Conservation (phyloP, 83 land plant genomes). For the Diphasiastrum complanatum region DNA sequence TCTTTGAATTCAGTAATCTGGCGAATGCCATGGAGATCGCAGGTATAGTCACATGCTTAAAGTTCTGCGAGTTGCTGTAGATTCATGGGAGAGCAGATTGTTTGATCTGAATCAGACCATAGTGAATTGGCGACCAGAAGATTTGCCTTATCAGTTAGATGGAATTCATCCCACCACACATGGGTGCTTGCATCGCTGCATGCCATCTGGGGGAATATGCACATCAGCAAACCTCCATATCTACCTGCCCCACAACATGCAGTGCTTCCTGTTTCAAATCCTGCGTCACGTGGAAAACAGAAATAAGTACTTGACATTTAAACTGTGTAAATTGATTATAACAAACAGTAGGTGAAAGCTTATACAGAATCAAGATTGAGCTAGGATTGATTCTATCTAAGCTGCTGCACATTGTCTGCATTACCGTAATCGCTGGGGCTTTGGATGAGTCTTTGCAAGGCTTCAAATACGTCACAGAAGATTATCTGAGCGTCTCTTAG, state of each 20-base stretch:
- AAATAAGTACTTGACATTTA: too few species aligned
- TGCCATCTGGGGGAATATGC: conserved; percentile 53
- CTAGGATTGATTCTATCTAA: too few species aligned
- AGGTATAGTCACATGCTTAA: too few species aligned
- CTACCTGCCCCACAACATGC: conserved; percentile 82
- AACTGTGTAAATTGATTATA: neutral
- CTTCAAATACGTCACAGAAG: conserved; percentile 61
- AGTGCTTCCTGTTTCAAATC: conserved; percentile 42
- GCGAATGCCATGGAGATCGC: too few species aligned
- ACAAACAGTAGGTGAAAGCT: neutral
- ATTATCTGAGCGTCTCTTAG: conserved; percentile 40
- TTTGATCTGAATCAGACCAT: too few species aligned
- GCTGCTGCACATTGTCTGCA: too few species aligned
- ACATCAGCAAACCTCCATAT: conserved; percentile 58
- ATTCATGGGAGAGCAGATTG: too few species aligned
- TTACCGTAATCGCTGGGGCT: conserved; percentile 47
- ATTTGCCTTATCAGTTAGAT: conserved; percentile 67
- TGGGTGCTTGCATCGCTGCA: conserved; percentile 48
- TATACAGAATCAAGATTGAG: neutral
- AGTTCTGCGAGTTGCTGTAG: too few species aligned
- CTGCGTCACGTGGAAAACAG: conserved; percentile 32
- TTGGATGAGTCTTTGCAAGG: conserved; percentile 46
- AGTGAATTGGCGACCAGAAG: conserved; percentile 48
- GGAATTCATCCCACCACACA: conserved; percentile 87
- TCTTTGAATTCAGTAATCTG: too few species aligned